Percentiles rank a stretch among this genome's conserved stretches.
These are phyloP conservation scores for Platanthera zijinensis DNA, from an alignment of 106 monocot genomes.

Conservation along the genomic window DNA sequence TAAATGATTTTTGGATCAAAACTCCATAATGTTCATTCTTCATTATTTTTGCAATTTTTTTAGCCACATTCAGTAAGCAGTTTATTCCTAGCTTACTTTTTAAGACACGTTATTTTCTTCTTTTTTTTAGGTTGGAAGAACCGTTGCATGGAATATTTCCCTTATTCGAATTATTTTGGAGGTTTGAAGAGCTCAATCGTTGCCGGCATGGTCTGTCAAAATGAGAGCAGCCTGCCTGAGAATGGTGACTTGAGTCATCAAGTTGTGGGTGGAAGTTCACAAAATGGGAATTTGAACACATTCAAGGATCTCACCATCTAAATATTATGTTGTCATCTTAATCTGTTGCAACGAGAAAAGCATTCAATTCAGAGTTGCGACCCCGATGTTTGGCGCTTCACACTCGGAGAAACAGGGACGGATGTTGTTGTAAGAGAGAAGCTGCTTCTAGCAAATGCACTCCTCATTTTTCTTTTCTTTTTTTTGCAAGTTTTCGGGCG, in stretches of 20 bases:
- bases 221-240: constrained; percentile 22
- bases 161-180: constrained; percentile 56
- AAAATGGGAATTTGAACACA: constrained; percentile 39
- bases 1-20: neutral
- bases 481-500: neutral
- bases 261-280: constrained; percentile 10
- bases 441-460: neutral
- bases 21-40: neutral
- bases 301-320: constrained; percentile 39
- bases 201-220: constrained; percentile 4
- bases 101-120: neutral
- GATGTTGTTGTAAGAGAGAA: neutral
- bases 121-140: constrained; percentile 55
- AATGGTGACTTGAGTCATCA: constrained; percentile 36
- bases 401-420: neutral
- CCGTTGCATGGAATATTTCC: constrained; percentile 65
- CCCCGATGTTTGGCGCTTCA: neutral
- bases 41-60: neutral
- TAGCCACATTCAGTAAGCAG: neutral
- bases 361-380: neutral
- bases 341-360: neutral
- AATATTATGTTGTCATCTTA: neutral
- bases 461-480: neutral
- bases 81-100: neutral
- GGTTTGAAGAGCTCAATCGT: constrained; percentile 33